These are phyloP conservation scores for Trebouxia sp. DNA, from an alignment of 139 green algal genomes.

Conservation along the genomic window DNA sequence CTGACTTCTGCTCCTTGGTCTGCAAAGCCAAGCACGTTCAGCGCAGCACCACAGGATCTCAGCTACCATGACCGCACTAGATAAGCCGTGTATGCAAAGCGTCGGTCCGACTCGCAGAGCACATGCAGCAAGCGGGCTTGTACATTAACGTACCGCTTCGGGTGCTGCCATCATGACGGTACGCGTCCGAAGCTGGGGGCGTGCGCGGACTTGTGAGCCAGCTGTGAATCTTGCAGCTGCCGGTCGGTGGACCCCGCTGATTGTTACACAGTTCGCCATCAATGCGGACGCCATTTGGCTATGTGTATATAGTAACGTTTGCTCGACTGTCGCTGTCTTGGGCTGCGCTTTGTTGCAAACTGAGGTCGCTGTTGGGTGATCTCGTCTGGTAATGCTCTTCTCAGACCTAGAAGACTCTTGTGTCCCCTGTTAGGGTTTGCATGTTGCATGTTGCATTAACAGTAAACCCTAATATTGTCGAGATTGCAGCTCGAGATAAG, in stretches of 20 bases:
- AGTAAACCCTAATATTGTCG: not conserved
- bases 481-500: constrained; percentile 24
- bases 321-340: too few species aligned
- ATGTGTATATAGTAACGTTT: too few species aligned
- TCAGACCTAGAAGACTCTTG: not conserved
- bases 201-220: not conserved
- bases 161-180: constrained; percentile 1
- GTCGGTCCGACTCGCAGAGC: not conserved
- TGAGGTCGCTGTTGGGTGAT: not conserved
- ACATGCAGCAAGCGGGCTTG: not conserved
- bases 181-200: not conserved
- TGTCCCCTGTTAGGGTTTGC: too few species aligned
- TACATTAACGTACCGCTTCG: not conserved
- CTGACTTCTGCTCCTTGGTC: constrained; percentile 31
- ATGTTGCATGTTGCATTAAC: too few species aligned
- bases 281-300: not conserved
- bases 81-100: not conserved
- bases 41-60: too few species aligned
- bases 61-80: not conserved
- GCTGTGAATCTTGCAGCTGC: not conserved
- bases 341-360: not conserved
- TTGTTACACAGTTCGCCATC: not conserved
- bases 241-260: not conserved
- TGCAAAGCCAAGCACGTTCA: not conserved
- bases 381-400: not conserved